phyloP scores from a whole-genome alignment of 352 stramenopile species.

The Pythium volutum region DNA sequence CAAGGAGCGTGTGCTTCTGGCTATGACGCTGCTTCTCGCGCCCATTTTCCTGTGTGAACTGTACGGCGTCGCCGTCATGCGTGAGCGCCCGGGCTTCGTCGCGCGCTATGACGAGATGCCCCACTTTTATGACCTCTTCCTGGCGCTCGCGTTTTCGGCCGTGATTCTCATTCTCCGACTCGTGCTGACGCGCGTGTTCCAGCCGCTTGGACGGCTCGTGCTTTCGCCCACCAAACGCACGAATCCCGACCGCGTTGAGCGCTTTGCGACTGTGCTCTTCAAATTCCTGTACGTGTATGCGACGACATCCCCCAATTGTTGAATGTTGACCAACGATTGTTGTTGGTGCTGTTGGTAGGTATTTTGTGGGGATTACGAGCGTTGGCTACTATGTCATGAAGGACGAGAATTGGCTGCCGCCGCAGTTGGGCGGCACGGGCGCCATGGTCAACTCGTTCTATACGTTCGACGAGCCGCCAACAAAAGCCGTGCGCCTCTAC shows the following conservation, averaged over 20 bases:
- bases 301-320: neutral
- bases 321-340: neutral
- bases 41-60: conserved; percentile 55
- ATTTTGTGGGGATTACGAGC: conserved; percentile 48
- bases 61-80: conserved; percentile 46
- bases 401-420: conserved; percentile 48
- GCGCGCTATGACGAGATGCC: conserved; percentile 34
- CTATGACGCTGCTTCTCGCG: conserved; percentile 53
- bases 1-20: conserved; percentile 61
- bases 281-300: conserved; percentile 43
- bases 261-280: conserved; percentile 70
- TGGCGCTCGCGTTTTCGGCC: conserved; percentile 30
- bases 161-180: conserved; percentile 44
- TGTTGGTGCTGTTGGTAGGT: neutral
- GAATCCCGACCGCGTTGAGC: conserved; percentile 44
- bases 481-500: conserved; percentile 38
- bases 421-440: conserved; percentile 37
- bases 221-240: conserved; percentile 53
- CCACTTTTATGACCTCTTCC: conserved; percentile 39
- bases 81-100: conserved; percentile 29
- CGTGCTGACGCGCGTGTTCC: conserved; percentile 32
- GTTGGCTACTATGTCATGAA: conserved; percentile 42
- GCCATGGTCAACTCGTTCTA: conserved; percentile 31
- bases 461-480: conserved; percentile 31
- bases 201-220: conserved; percentile 40